Evolutionary conservation across 1,139 yeast species (phyloP).

Genomic region (Wickerhamomyces sp.): DNA sequence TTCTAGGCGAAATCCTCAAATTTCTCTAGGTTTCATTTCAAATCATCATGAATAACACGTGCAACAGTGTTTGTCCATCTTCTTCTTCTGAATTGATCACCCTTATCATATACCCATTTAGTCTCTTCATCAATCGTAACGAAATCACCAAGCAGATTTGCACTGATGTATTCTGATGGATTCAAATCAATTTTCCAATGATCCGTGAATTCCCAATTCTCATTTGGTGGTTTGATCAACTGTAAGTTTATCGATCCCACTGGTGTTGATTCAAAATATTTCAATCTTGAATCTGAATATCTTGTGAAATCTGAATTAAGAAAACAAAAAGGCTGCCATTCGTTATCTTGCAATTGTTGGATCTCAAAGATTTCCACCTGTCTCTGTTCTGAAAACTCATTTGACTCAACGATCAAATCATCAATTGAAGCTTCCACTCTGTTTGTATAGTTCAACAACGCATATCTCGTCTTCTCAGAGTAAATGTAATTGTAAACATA

Average conservation of each 20-base stretch:
- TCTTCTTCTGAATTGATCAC: conserved; percentile 42
- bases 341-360: conserved; percentile 51
- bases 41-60: too few relatives aligned
- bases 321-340: conserved; percentile 61
- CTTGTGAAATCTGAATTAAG: conserved; percentile 48
- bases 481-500: conserved; percentile 39
- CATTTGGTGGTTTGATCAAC: conserved; percentile 47
- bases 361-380: conserved; percentile 69
- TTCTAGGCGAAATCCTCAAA: too few relatives aligned
- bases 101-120: conserved; percentile 72
- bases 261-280: conserved; percentile 19
- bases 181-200: conserved; percentile 60
- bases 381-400: conserved; percentile 28
- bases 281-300: conserved; percentile 32
- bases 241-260: conserved; percentile 29
- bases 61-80: conserved; percentile 45
- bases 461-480: conserved; percentile 58
- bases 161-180: conserved; percentile 53
- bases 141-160: conserved; percentile 38
- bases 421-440: conserved; percentile 36
- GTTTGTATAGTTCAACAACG: conserved; percentile 41
- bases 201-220: conserved; percentile 45
- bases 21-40: too few relatives aligned
- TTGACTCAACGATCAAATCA: conserved; percentile 27
- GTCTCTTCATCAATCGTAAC: conserved; percentile 61